Percentiles rank a stretch among this genome's conserved stretches.
These are phyloP conservation scores for Massospora cicadina DNA, from an alignment of 371 early-diverging fungal genomes.

Conservation along the genomic window DNA sequence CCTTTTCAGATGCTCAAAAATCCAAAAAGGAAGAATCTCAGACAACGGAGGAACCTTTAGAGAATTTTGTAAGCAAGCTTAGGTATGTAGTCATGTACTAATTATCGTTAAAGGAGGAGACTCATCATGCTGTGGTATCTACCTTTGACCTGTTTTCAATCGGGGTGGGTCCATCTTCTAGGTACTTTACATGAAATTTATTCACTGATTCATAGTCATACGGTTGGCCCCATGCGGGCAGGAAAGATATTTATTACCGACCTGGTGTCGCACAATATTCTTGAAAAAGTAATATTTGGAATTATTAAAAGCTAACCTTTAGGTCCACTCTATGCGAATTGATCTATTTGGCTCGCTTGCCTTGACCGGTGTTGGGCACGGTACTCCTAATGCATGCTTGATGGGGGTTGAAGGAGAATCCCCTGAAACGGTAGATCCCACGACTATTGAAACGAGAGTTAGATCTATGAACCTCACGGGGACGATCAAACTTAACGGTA, in stretches of 20 bases:
- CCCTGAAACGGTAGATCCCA: constrained; percentile 75
- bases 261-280: constrained; percentile 45
- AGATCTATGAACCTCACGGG: constrained; percentile 49
- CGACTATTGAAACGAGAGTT: constrained; percentile 52
- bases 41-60: background rate
- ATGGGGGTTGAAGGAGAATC: constrained; percentile 87
- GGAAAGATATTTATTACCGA: constrained; percentile 84
- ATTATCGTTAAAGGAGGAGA: background rate
- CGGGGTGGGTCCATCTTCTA: constrained; percentile 84
- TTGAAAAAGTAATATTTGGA: constrained; percentile 29
- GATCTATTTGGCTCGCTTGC: constrained; percentile 89
- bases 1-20: background rate
- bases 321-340: constrained; percentile 48
- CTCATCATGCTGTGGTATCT: constrained; percentile 73
- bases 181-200: constrained; percentile 18
- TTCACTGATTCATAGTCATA: constrained; percentile 32
- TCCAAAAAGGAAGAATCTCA: background rate
- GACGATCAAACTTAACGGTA: constrained; percentile 51
- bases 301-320: background rate
- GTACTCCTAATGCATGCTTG: constrained; percentile 77
- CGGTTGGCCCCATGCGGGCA: constrained; percentile 92
- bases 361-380: constrained; percentile 87
- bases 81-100: background rate
- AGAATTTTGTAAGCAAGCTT: background rate
- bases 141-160: constrained; percentile 91